Base-by-base conservation (phyloP, 176 grass and related monocot genomes). In the Rhynchospora tenuis region DNA sequence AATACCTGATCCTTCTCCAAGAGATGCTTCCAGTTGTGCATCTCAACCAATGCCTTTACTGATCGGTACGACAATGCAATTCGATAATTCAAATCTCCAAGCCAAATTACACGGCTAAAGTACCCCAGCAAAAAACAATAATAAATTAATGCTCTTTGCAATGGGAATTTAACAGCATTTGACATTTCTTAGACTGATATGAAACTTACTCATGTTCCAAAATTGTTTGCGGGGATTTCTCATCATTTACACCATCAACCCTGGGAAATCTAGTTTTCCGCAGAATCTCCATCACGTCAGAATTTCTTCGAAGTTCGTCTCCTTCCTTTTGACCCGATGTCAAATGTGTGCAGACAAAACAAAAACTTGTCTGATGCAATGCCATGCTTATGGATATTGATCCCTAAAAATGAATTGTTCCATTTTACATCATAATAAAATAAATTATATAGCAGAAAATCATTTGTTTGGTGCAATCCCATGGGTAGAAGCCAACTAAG, bases 361-460 rank as follows among this genome's bases (percentile, higher is more conserved):
- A 97, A 64, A 97, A 97, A 78, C 90, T 97, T 86, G 94, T 97
- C 74, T 94, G 90, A 85, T 97, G 94, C 65, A 97, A 81, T 64
- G 88, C 88, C 92, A 97, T 97, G 63, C 94, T 94, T 43, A 97
- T 97, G 44, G 94, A 97, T 94, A 97, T 97, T 1, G 94, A 97
- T 51, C 94, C 94, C 94, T 97, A 82, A 55, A 43, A 64, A 64
- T 60, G 20, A 84, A 71, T 16, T 8, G 71, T 72, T 72, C 7
- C 62, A 65, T 64, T 64, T 29, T 9, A 26, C 60, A 59, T 59
- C 56, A 82, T 43, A 44, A 82, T 43, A 64, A 64, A 65, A 22
- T 64, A 45, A 63, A 56, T 26, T 28, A 58, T 58, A 79, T 79
- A 26, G 33, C 33, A 38, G 33, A 38, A 38, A 4, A 38, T 38